Base-by-base conservation (phyloP, 1,284 basidiomycete species). In the Hemileia vastatrix region DNA sequence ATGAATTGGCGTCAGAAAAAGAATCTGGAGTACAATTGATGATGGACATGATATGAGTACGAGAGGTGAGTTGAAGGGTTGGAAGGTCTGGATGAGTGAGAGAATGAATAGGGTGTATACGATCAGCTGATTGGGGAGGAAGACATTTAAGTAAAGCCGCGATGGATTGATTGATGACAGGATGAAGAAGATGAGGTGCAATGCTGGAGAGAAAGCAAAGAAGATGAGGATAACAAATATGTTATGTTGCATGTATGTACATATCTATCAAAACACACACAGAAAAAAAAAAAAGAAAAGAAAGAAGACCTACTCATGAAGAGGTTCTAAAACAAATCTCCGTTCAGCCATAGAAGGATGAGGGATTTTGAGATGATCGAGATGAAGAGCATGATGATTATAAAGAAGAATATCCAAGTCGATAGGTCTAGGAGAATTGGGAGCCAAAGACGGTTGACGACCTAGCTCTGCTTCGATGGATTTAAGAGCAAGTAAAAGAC, bases 21-120 rank as follows among this genome's bases (percentile, higher is more conserved):
- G 92, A 96, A 77, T 99, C 93, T 1, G 95, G 95, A 0, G 95
- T 98, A 2, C 84, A 83, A 73, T 98, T 97, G 67, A 98, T 82
- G 3, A 91, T 96, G 0, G 87, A 88, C 95, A 98, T 98, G 64
- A 97, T 76, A 64, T 83, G 81, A 1, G 89, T 91, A 1, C 67
- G 66, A 15, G 52, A n/a, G 2, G 51, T 52, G 66, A 43, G 58
- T 48, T 54, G 53, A 65, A 47, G 61, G 44, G 57, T 62, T 64
- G 57, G 67, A 67, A 32, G 57, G 66, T 60, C 51, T 77, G 70
- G 1, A 79, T 78, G 66, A 54, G 76, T 65, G 52, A 77, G 66
- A 40, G 81, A 83, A 60, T 58, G 85, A 4, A 24, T 52, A 24
- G 11, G 47, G 9, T n/a, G 8, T 2, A 53, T n/a, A n/a, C n/a